These are phyloP conservation scores for Boletus pseudo-olivaceus DNA, from an alignment of 768 basidiomycete species.

Conservation along the genomic window DNA sequence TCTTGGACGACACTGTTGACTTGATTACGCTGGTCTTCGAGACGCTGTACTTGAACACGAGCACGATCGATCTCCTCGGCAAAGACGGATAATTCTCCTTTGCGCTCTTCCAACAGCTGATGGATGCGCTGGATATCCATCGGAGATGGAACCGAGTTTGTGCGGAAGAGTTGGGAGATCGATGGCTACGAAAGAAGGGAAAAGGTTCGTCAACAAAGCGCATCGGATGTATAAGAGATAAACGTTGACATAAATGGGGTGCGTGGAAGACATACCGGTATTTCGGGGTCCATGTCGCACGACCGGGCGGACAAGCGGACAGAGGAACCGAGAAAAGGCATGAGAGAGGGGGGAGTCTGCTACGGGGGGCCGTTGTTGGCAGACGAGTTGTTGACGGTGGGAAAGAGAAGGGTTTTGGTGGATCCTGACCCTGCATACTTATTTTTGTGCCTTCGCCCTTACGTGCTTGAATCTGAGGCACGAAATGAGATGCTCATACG, in stretches of 20 bases:
- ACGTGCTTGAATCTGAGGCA: neutral
- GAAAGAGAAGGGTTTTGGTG: neutral
- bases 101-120: conserved; percentile 17
- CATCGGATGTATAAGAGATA: neutral
- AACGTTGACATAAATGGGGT: neutral
- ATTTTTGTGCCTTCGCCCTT: neutral
- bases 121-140: conserved; percentile 18
- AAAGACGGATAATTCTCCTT: conserved; percentile 10
- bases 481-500: neutral
- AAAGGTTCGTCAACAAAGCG: neutral
- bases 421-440: neutral
- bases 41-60: conserved; percentile 15
- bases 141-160: conserved; percentile 27
- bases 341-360: neutral
- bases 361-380: neutral
- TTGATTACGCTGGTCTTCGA: conserved; percentile 15
- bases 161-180: conserved; percentile 27
- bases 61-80: conserved; percentile 19
- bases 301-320: neutral
- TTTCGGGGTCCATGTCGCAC: conserved; percentile 14
- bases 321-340: conserved; percentile 4
- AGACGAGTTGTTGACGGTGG: neutral
- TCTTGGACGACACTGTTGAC: conserved; percentile 18
- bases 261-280: conserved; percentile 20
- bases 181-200: conserved; percentile 12